Conservation (phyloP, 768 basidiomycete genomes). For the Piloderma croceum region DNA sequence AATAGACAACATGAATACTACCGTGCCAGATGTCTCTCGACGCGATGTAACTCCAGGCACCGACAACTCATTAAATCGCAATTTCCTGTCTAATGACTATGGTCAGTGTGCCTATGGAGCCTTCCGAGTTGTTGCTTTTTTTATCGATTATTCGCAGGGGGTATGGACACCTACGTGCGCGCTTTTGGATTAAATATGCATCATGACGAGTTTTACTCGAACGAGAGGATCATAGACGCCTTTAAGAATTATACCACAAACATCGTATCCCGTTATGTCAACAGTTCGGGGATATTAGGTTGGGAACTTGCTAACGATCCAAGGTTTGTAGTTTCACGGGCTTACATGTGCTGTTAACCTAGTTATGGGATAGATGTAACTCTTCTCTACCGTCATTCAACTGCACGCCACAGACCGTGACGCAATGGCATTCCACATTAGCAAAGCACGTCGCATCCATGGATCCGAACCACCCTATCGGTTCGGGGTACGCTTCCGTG, state of each 20-base stretch:
- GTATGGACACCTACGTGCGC: slow-evolving; percentile 63
- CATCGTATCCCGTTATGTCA: slow-evolving; percentile 50
- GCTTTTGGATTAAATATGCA: slow-evolving; percentile 27
- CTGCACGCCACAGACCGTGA: slow-evolving; percentile 50
- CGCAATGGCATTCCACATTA: slow-evolving; percentile 48
- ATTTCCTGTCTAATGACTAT: slow-evolving; percentile 57
- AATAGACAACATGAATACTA: slow-evolving; percentile 17
- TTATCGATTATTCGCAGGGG: slow-evolving; percentile 34
- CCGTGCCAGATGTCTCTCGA: slow-evolving; percentile 3
- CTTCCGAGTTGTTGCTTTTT: not conserved
- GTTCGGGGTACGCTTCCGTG: slow-evolving; percentile 45
- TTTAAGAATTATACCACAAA: slow-evolving; percentile 56
- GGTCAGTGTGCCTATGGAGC: slow-evolving; percentile 30
- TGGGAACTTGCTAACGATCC: slow-evolving; percentile 69
- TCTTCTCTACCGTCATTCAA: slow-evolving; percentile 41
- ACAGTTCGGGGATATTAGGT: slow-evolving; percentile 46
- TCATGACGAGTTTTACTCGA: slow-evolving; percentile 58
- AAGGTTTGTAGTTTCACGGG: slow-evolving; percentile 39
- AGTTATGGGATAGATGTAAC: slow-evolving; percentile 40
- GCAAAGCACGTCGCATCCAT: slow-evolving; percentile 38
- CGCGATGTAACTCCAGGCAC: slow-evolving; percentile 17
- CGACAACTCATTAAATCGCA: slow-evolving; percentile 41
- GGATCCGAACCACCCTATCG: slow-evolving; percentile 61
- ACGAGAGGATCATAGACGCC: slow-evolving; percentile 40
- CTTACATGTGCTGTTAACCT: not conserved